Evolutionary conservation across 306 rosid species (phyloP).

Genomic region (Comarum palustre): DNA sequence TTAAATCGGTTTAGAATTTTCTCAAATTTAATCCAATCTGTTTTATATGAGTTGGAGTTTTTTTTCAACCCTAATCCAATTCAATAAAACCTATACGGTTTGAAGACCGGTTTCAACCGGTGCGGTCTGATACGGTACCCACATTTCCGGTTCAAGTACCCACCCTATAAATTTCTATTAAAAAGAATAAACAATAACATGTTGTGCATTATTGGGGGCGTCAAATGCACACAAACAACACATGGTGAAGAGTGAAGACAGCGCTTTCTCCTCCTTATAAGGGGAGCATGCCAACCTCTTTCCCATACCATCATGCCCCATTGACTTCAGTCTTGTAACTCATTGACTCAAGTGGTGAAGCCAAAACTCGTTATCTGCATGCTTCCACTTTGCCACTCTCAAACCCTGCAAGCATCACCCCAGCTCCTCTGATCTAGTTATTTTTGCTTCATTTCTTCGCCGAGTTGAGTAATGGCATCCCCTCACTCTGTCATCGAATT

Average conservation of each 20-base stretch:
- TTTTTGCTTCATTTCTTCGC: background rate
- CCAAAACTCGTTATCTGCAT: background rate
- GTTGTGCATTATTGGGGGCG: background rate
- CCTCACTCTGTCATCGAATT: constrained; percentile 23
- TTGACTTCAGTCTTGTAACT: constrained; percentile 20
- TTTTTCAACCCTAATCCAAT: no score
- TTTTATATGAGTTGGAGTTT: no score
- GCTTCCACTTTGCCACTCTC: background rate
- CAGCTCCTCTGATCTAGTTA: no score
- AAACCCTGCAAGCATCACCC: background rate
- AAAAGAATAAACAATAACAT: no score
- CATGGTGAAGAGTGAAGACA: background rate
- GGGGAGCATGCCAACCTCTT: background rate
- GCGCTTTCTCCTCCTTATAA: background rate
- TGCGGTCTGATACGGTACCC: no score
- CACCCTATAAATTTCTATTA: no score
- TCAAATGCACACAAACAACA: no score
- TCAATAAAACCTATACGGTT: no score
- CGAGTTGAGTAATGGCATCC: constrained; percentile 29
- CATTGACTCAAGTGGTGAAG: background rate
- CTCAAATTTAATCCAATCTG: no score
- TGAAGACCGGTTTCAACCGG: no score
- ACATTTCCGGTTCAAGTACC: no score
- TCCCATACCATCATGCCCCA: background rate
- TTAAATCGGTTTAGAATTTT: no score